phyloP scores from a whole-genome alignment of 2,329 filamentous ascomycete genomes.

The Aspergillus felis region DNA sequence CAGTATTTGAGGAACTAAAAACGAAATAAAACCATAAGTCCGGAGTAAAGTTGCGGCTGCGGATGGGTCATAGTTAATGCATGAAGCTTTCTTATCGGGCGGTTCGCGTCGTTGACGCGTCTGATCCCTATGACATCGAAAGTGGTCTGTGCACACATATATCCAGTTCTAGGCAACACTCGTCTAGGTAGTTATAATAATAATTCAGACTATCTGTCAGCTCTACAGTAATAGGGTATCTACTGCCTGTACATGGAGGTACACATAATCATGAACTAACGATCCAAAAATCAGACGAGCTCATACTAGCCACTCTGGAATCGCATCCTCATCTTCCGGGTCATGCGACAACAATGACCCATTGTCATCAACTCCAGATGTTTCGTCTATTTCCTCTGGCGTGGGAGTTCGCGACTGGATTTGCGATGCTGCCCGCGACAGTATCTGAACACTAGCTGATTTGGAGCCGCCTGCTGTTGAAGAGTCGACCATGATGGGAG shows the following conservation, averaged over 20 bases:
- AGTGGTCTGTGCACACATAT: conserved; percentile 1
- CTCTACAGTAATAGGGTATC: not conserved
- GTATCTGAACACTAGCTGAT: conserved; percentile 22
- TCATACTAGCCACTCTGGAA: conserved; percentile 59
- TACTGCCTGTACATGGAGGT: not conserved
- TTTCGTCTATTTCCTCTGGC: conserved; percentile 14
- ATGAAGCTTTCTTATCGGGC: conserved; percentile 1
- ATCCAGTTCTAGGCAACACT: not conserved
- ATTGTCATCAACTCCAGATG: conserved; percentile 38
- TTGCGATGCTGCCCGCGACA: conserved; percentile 18
- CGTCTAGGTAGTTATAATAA: no score
- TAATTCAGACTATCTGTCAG: not conserved
- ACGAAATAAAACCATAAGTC: not conserved
- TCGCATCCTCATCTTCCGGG: conserved; percentile 62
- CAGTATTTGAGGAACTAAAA: not conserved
- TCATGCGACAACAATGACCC: conserved; percentile 58
- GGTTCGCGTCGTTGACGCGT: conserved; percentile 1
- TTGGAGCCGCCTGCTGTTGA: conserved; percentile 21
- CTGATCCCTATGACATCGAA: not conserved
- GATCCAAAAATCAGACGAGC: conserved; percentile 16
- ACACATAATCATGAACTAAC: not conserved
- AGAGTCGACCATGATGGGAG: conserved; percentile 23
- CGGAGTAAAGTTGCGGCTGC: conserved; percentile 12
- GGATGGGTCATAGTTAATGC: not conserved
- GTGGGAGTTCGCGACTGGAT: conserved; percentile 7